Evolutionary conservation across 805 yeast species (phyloP).

Genomic region (Huiozyma naganishii): DNA sequence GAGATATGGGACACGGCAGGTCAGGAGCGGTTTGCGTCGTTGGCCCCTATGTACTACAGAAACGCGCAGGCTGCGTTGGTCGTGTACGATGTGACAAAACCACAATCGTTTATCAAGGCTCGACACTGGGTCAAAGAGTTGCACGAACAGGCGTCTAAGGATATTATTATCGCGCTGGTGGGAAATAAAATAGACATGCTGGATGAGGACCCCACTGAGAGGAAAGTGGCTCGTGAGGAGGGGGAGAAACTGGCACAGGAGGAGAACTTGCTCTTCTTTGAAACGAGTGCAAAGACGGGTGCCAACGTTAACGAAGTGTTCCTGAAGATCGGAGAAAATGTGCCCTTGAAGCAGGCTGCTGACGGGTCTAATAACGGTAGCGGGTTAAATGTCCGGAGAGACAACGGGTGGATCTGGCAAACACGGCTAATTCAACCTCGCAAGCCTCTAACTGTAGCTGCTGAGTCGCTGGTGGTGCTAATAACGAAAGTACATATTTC

Average conservation of each 20-base stretch:
- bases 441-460: conserved; percentile 27
- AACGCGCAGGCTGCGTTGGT: conserved; percentile 96
- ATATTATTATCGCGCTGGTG: conserved; percentile 83
- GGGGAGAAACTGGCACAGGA: conserved; percentile 84
- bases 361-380: conserved; percentile 9
- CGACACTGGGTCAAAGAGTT: conserved; percentile 97
- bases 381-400: conserved; percentile 18
- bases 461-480: conserved; percentile 3
- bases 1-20: conserved; percentile 98
- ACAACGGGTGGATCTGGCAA: conserved; percentile 28
- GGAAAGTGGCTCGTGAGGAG: conserved; percentile 73
- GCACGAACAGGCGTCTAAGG: conserved; percentile 90
- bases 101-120: conserved; percentile 89
- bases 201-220: conserved; percentile 37
- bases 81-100: conserved; percentile 90
- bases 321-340: conserved; percentile 76
- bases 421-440: conserved; percentile 23
- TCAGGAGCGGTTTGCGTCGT: conserved; percentile 89
- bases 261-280: conserved; percentile 82
- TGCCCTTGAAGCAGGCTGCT: conserved; percentile 40
- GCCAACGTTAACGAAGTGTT: conserved; percentile 86
- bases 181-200: conserved; percentile 86
- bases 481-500: no score
- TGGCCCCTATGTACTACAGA: conserved; percentile 95
- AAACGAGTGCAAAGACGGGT: conserved; percentile 89